phyloP scores from a whole-genome alignment of 2,329 filamentous ascomycete species.

The Aspergillus floridensis region DNA sequence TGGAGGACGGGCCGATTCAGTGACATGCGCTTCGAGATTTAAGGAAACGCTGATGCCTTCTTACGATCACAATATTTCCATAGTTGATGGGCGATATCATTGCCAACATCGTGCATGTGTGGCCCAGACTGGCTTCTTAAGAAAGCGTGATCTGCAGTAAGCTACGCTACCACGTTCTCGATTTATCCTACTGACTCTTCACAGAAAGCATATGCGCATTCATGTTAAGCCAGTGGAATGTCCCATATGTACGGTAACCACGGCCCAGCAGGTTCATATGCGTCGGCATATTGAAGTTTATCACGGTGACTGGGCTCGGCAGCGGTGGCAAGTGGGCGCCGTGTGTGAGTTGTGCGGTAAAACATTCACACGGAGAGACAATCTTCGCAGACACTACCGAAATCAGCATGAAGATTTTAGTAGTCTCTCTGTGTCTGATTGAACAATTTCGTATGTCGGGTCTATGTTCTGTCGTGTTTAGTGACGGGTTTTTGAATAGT shows the following conservation, averaged over 20 bases:
- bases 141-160: constrained; percentile 1
- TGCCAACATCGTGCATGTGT: constrained; percentile 1
- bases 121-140: not conserved
- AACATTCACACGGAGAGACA: constrained; percentile 10
- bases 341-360: constrained; percentile 6
- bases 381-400: constrained; percentile 7
- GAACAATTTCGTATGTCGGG: not conserved
- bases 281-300: constrained; percentile 6
- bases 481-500: not conserved
- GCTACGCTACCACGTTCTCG: not conserved
- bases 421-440: constrained; percentile 2
- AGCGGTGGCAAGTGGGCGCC: not conserved
- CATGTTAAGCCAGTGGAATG: constrained; percentile 12
- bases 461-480: not conserved
- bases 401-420: constrained; percentile 4
- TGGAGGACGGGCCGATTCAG: not conserved
- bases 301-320: constrained; percentile 5
- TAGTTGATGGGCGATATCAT: constrained; percentile 3
- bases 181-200: constrained; percentile 3
- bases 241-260: not conserved
- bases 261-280: constrained; percentile 7
- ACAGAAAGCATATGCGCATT: constrained; percentile 11
- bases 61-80: constrained; percentile 6
- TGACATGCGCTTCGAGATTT: constrained; percentile 4
- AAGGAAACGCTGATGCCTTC: constrained; percentile 9